Evolutionary conservation across 192 early-diverging fungal genomes (phyloP), one percentile per base, ranked within the genome.

Genomic region (Coemansia sp.): DNA sequence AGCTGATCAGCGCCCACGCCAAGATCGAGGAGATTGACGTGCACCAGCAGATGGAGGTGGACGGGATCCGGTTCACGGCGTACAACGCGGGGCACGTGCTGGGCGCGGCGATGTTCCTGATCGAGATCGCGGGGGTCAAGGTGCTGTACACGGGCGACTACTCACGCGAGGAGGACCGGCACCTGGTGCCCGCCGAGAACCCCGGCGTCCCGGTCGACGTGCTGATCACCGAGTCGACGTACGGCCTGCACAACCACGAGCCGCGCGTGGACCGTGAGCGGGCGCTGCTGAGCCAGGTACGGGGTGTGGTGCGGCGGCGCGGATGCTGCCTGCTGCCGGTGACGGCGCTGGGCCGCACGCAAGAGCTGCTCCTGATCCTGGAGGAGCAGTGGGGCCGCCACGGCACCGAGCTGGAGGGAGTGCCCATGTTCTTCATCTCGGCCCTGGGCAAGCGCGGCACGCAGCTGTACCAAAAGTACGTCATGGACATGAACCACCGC

Each of bases 31-130:
- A 89, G 19, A 82, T 98, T 27, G 94, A 98, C 67, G 92, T 93
- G 39, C 95, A 95, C 69, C 94, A 98, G 57, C 85, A 92, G 53
- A 77, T 94, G 30, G 94, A 98, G 31, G 86, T 98, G 18, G 91
- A 90, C 26, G 95, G 95, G 47, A 82, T 96, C 49, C 85, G 87
- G 46, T 98, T 98, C 49, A 94, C 95, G 0, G 82, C 86, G 5
- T 99, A 87, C 66, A 95, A 99, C 61, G 96, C 96, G 10, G 96
- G 96, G 13, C 96, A 99, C 51, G 96, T 99, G 2, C 79, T 99
- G 23, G 96, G 96, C 3, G 96, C 96, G 0, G 93, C 92, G 23
- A 97, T 99, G 96, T 99, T 94, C 54, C 75, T 90, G 57, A 84
- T 91, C 30, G 89, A 91, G 54, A 89, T 91, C 44, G 87, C 87